Evolutionary conservation across 768 basidiomycete genomes (phyloP).

Genomic region (Tubosaeta sp.): DNA sequence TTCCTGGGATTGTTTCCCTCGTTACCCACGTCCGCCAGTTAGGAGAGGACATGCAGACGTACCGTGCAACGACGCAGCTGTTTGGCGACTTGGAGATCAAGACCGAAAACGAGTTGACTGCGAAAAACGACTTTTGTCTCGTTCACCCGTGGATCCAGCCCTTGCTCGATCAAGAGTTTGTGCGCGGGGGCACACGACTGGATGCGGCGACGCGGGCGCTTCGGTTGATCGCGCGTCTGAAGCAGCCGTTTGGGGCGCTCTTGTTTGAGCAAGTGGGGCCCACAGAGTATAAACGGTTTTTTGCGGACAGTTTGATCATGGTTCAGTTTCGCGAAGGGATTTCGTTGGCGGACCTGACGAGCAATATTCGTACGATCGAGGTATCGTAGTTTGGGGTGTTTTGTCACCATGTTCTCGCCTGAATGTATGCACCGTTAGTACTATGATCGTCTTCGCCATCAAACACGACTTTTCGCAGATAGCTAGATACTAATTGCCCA

Average conservation of each 20-base stretch:
- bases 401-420: no score
- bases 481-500: no score
- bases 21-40: not conserved
- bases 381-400: not conserved
- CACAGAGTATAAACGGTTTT: not conserved
- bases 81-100: constrained; percentile 1
- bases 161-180: constrained; percentile 4
- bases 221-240: not conserved
- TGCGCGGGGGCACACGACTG: not conserved
- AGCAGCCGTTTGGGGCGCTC: constrained; percentile 3
- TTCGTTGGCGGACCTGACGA: not conserved
- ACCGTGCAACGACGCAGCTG: not conserved
- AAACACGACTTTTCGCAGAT: no score
- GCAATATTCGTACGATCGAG: not conserved
- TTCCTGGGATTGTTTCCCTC: not conserved
- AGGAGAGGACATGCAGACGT: not conserved
- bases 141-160: constrained; percentile 3
- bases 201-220: not conserved
- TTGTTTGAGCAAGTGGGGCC: not conserved
- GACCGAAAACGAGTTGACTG: not conserved
- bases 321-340: not conserved
- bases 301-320: no score
- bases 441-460: no score
- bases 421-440: no score
- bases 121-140: not conserved